Evolutionary conservation across 306 rosid genomes (phyloP).

Genomic region (Mimosa bimucronata): DNA sequence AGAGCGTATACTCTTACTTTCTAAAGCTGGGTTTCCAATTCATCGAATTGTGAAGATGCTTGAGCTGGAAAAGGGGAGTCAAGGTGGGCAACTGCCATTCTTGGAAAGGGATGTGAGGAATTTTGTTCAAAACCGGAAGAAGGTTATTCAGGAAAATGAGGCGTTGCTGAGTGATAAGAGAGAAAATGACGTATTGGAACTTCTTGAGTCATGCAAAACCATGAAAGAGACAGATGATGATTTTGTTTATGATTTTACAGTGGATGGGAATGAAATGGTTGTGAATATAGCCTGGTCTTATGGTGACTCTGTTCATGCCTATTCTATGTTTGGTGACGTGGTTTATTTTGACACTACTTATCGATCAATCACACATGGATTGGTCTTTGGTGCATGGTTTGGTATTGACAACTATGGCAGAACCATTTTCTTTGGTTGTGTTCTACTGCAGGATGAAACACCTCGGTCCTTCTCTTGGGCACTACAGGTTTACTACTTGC

Average conservation of each 20-base stretch:
- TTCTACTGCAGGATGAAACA: slow-evolving; percentile 90
- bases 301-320: slow-evolving; percentile 67
- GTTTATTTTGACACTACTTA: slow-evolving; percentile 78
- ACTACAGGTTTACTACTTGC: slow-evolving; percentile 73
- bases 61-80: slow-evolving; percentile 95
- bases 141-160: slow-evolving; percentile 83
- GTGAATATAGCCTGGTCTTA: slow-evolving; percentile 89
- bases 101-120: slow-evolving; percentile 96
- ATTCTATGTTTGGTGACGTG: slow-evolving; percentile 74
- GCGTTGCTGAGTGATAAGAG: slow-evolving; percentile 83
- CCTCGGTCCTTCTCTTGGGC: slow-evolving; percentile 87
- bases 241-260: slow-evolving; percentile 77
- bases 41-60: slow-evolving; percentile 93
- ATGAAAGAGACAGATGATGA: slow-evolving; percentile 70
- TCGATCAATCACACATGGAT: slow-evolving; percentile 82
- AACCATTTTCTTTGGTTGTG: slow-evolving; percentile 80
- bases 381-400: slow-evolving; percentile 93
- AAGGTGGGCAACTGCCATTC: slow-evolving; percentile 90
- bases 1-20: slow-evolving; percentile 86
- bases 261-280: slow-evolving; percentile 80
- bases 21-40: slow-evolving; percentile 91
- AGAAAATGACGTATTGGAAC: slow-evolving; percentile 81
- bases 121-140: slow-evolving; percentile 89
- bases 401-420: slow-evolving; percentile 91
- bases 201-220: slow-evolving; percentile 89